phyloP scores from a whole-genome alignment of 2,329 filamentous ascomycete genomes.

The Zalaria sp. region DNA sequence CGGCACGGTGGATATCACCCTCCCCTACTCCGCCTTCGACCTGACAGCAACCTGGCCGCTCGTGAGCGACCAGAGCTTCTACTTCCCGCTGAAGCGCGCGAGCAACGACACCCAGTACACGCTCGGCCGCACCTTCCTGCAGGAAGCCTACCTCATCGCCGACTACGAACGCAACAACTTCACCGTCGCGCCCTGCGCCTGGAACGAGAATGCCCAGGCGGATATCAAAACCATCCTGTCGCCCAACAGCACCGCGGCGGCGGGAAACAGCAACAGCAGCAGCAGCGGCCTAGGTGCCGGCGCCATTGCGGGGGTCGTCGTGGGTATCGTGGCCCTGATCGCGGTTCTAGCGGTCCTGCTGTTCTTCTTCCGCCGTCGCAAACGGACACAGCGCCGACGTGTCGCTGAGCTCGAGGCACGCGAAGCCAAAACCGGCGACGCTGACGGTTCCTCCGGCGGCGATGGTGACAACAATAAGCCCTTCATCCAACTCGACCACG shows the following conservation, averaged over 20 bases:
- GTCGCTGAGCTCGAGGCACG: slow-evolving; percentile 16
- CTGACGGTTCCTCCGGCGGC: slow-evolving; percentile 1
- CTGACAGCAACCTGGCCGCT: slow-evolving; percentile 15
- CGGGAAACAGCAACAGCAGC: slow-evolving; percentile 2
- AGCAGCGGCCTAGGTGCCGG: slow-evolving; percentile 13
- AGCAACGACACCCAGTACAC: slow-evolving; percentile 20
- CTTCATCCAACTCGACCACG: slow-evolving; percentile 18
- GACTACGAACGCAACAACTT: slow-evolving; percentile 23
- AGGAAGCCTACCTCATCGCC: slow-evolving; percentile 23
- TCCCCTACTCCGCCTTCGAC: slow-evolving; percentile 23
- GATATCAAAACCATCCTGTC: slow-evolving; percentile 16
- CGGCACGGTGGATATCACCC: slow-evolving; percentile 16
- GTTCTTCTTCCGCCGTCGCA: slow-evolving; percentile 13
- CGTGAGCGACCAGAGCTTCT: slow-evolving; percentile 14
- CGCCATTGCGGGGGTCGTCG: slow-evolving; percentile 20
- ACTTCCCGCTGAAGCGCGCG: slow-evolving; percentile 21
- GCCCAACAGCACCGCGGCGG: slow-evolving; percentile 6
- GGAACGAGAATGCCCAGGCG: slow-evolving; percentile 13
- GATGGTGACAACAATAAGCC: slow-evolving; percentile 9
- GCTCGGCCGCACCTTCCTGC: slow-evolving; percentile 21
- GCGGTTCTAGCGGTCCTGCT: slow-evolving; percentile 14
- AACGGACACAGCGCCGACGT: slow-evolving; percentile 11
- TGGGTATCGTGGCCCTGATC: slow-evolving; percentile 15
- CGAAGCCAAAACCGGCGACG: slow-evolving; percentile 14
- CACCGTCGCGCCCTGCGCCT: slow-evolving; percentile 20